These are phyloP conservation scores for Pichia sp. DNA, from an alignment of 1,139 yeast genomes.

Conservation along the genomic window DNA sequence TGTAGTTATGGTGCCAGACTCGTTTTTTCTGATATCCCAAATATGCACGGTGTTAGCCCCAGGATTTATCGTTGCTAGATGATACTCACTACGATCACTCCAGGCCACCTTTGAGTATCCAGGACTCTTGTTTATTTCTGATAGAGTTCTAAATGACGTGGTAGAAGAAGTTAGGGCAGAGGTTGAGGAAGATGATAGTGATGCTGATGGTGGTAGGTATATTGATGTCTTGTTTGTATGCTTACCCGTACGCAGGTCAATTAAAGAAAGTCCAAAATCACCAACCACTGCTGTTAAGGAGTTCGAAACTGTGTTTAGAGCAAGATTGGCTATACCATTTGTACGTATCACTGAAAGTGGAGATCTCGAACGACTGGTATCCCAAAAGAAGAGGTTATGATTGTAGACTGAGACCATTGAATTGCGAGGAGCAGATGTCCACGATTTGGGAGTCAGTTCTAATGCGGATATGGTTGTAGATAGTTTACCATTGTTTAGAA, in stretches of 20 bases:
- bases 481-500: constrained; percentile 22
- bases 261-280: constrained; percentile 59
- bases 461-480: constrained; percentile 30
- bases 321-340: constrained; percentile 47
- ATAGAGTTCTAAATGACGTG: not conserved
- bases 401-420: constrained; percentile 53
- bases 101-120: constrained; percentile 47
- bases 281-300: constrained; percentile 61
- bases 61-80: constrained; percentile 49
- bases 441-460: constrained; percentile 30
- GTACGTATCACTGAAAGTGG: constrained; percentile 49
- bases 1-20: constrained; percentile 43
- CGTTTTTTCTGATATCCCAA: constrained; percentile 68
- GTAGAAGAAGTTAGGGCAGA: not conserved
- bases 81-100: constrained; percentile 53
- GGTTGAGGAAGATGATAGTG: no score
- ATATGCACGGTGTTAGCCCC: constrained; percentile 54
- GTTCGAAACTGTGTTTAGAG: constrained; percentile 40
- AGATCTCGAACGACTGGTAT: constrained; percentile 44
- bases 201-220: constrained; percentile 5
- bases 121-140: not conserved
- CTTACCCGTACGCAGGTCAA: constrained; percentile 47
- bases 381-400: constrained; percentile 67
- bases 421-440: constrained; percentile 37
- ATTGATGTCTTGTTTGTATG: constrained; percentile 1